Base-by-base conservation (phyloP, 192 early-diverging fungal species). In the Paraglomus brasilianum region DNA sequence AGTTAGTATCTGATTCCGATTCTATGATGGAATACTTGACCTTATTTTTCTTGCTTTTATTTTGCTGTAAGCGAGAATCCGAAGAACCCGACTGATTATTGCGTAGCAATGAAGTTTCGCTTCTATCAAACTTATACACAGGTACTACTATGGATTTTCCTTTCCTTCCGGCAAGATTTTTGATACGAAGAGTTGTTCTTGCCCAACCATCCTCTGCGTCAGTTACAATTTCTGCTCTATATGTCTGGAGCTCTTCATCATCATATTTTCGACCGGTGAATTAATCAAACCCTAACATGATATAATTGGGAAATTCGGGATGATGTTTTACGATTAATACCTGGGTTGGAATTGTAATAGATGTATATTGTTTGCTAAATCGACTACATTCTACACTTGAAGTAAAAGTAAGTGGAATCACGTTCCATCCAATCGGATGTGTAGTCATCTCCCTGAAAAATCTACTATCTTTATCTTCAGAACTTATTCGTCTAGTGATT, bases 211-310 rank as follows among this genome's bases (percentile, higher is more conserved):
- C 30, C 1, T 30, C 3, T 30, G 30, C 30, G 30, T 30, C 30
- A 30, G 15, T 65, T 49, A 65, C 47, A 50, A 65, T 65, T 65
- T 47, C 47, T 15, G 62, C 21, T 50, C 46, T 48, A 24, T 65
- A 65, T 30, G 30, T 47, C 22, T 65, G 47, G 5, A 36, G 22
- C 22, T 47, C 62, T 49, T 49, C 24, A 65, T 50, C 24, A 65
- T 50, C 14, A 45, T 65, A 22, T 5, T 24, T 50, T 9, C 24
- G 11, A 49, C 15, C 47, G 40, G n/a, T 49, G 14, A 65, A 65
- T 47, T 22, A 65, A 65, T 50, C 5, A 36, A 39, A 49, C 21
- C 47, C 62, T 8, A 65, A n/a, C 17, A 65, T 49, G 6, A 50
- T 65, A 65, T 65, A 5, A 19, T 65, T 39, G 40, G 21, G 24